Evolutionary conservation across 2,329 filamentous ascomycete species (phyloP), one percentile per base, ranked within the genome.

Genomic region (Venturia oleaginea): DNA sequence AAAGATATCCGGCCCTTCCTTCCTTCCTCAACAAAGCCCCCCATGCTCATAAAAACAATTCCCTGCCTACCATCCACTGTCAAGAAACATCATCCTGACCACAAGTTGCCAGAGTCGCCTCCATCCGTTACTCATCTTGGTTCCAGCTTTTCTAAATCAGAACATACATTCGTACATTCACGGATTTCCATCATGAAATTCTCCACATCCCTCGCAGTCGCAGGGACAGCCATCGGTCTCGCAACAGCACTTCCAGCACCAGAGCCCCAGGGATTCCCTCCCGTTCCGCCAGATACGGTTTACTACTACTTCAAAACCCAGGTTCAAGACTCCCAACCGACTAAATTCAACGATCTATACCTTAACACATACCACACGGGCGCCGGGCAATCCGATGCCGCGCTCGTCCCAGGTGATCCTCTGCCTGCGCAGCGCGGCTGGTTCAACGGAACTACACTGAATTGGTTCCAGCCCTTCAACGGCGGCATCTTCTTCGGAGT

Each of bases 231-330:
- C 10, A 22, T 57, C 15, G 24, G 27, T 11, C 30, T 57, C 30
- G 19, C 51, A 3, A 6, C 30, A 3, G 51, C 51, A 6, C 8
- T 57, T 4, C 27, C 51, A 11, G 30, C 51, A 54, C 22, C 48
- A 57, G 46, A 30, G 3, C 46, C 46, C n/a, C 17, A 34, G 11
- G 22, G 8, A n/a, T 34, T n/a, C 30, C 51, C 51, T 4, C 27
- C 51, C 19, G 4, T 17, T 5, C 30, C 51, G 13, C 3, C 51
- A 34, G 17, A 11, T 30, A 34, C 51, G 2, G 10, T 32, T 8
- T 57, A 57, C 51, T 57, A 57, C 51, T 57, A 57, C 51, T 57
- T 57, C 51, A 57, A 57, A 34, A 34, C 30, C 27, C 1, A 34
- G n/a, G 30, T n/a, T 15, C 15, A 57, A 57, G 8, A 3, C 51